phyloP scores from a whole-genome alignment of 2,329 filamentous ascomycete genomes.

The Aspergillus brasiliensis region DNA sequence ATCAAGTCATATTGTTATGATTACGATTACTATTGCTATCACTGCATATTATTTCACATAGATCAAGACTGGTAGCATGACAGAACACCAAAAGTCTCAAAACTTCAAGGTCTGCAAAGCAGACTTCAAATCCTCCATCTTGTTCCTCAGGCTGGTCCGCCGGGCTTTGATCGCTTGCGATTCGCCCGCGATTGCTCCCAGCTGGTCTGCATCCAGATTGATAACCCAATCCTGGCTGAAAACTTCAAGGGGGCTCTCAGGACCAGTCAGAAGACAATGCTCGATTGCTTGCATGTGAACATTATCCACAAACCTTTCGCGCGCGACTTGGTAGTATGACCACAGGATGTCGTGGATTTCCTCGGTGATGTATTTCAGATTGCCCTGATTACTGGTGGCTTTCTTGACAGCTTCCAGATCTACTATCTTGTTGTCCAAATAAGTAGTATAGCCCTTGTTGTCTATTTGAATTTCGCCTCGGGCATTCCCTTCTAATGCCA shows the following conservation, averaged over 20 bases:
- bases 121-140: conserved; percentile 51
- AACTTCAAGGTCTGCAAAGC: conserved; percentile 34
- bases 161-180: conserved; percentile 45
- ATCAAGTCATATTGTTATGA: not conserved
- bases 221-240: conserved; percentile 57
- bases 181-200: conserved; percentile 63
- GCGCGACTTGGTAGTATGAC: conserved; percentile 64
- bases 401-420: conserved; percentile 10
- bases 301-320: conserved; percentile 64
- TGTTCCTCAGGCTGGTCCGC: conserved; percentile 48
- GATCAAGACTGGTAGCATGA: too few species aligned
- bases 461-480: too few species aligned
- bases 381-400: conserved; percentile 17
- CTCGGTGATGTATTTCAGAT: conserved; percentile 28
- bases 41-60: too few species aligned
- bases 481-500: not conserved
- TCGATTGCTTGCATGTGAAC: conserved; percentile 62
- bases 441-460: not conserved
- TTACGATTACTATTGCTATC: not conserved
- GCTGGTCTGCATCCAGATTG: conserved; percentile 49
- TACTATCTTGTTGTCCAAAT: not conserved
- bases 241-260: conserved; percentile 54
- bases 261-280: conserved; percentile 55
- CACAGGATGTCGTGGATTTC: conserved; percentile 63
- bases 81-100: not conserved